phyloP scores from a whole-genome alignment of 805 yeast species.

The Pichia cephalocereana region DNA sequence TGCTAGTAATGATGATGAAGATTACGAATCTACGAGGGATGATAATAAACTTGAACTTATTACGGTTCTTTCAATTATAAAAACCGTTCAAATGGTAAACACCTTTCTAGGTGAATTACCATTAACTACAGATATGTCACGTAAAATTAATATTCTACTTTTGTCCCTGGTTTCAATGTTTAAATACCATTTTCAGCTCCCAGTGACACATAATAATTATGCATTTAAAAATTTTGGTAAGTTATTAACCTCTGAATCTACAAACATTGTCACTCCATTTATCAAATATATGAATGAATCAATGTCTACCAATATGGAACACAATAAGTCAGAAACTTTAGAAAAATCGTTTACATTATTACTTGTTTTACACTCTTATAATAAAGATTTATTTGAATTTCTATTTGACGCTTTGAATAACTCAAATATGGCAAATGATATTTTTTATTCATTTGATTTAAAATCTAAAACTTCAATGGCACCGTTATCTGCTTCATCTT shows the following conservation, averaged over 20 bases:
- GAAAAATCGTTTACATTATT: slow-evolving; percentile 16
- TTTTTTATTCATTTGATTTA: slow-evolving; percentile 6
- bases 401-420: slow-evolving; percentile 6
- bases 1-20: neutral
- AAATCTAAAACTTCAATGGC: neutral
- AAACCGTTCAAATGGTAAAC: slow-evolving; percentile 10
- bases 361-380: slow-evolving; percentile 16
- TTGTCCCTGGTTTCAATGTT: slow-evolving; percentile 14
- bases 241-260: slow-evolving; percentile 8
- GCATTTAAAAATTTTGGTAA: slow-evolving; percentile 21
- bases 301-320: slow-evolving; percentile 6
- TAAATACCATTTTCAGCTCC: slow-evolving; percentile 22
- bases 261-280: slow-evolving; percentile 10
- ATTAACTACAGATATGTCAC: slow-evolving; percentile 9
- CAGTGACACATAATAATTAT: slow-evolving; percentile 15
- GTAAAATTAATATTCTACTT: slow-evolving; percentile 10
- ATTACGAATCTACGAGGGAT: slow-evolving; percentile 1
- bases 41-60: slow-evolving; percentile 19
- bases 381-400: slow-evolving; percentile 11
- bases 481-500: neutral
- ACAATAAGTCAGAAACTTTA: slow-evolving; percentile 13
- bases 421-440: neutral
- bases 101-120: slow-evolving; percentile 4
- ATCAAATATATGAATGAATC: slow-evolving; percentile 7
- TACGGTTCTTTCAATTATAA: slow-evolving; percentile 19